Conservation (phyloP, 257 asterid genomes). For the Nicotiana tomentosiformis region DNA sequence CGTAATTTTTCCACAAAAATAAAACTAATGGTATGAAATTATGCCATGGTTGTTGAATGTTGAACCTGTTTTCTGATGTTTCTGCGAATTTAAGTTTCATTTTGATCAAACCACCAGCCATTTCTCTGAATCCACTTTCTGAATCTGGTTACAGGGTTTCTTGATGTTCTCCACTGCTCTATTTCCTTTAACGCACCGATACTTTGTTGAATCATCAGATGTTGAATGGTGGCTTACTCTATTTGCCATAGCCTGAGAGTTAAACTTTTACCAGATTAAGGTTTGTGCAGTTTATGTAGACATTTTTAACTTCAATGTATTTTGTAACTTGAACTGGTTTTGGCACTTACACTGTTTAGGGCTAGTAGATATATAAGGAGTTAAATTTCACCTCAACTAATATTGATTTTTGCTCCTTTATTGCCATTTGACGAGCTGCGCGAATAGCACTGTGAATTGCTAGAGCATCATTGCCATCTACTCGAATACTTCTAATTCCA, state of each 20-base stretch:
- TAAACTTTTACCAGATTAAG: too few relatives aligned
- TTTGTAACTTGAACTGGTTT: not conserved
- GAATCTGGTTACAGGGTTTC: slow-evolving; percentile 55
- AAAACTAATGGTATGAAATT: not conserved
- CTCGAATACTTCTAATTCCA: slow-evolving; percentile 69
- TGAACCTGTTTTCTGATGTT: slow-evolving; percentile 59
- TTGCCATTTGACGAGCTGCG: slow-evolving; percentile 74
- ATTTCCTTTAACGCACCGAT: slow-evolving; percentile 59
- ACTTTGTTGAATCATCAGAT: slow-evolving; percentile 90
- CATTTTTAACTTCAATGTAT: not conserved
- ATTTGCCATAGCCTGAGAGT: slow-evolving; percentile 60
- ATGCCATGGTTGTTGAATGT: not conserved
- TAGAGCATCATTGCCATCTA: slow-evolving; percentile 83
- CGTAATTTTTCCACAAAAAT: too few relatives aligned
- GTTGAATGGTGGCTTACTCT: slow-evolving; percentile 92
- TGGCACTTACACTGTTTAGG: not conserved
- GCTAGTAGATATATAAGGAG: not conserved
- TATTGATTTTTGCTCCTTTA: slow-evolving; percentile 58
- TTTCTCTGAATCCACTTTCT: slow-evolving; percentile 66
- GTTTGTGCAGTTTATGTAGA: too few relatives aligned
- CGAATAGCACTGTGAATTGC: slow-evolving; percentile 59
- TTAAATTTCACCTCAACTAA: slow-evolving; percentile 62
- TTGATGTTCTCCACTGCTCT: slow-evolving; percentile 61
- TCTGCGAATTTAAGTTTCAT: slow-evolving; percentile 46
- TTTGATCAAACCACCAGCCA: slow-evolving; percentile 78